phyloP scores from a whole-genome alignment of 2,329 filamentous ascomycete genomes.

The Leptographium procerum region DNA sequence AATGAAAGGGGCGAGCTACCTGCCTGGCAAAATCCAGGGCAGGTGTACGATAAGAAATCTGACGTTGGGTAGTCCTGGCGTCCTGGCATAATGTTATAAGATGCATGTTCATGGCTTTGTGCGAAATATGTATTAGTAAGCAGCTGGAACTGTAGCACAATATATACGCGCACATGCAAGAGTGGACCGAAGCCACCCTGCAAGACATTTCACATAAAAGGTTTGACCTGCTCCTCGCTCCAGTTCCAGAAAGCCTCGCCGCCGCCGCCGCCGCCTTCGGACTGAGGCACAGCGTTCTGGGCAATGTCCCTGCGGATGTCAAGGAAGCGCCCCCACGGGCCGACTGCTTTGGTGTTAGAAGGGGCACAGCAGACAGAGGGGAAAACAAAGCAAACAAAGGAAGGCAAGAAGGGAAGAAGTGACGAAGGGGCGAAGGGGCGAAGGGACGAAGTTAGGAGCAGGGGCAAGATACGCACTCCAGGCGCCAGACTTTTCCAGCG shows the following conservation, averaged over 20 bases:
- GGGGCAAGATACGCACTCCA: slow-evolving; percentile 1
- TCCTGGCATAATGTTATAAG: background rate
- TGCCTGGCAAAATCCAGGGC: too few species aligned
- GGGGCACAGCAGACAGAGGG: too few species aligned
- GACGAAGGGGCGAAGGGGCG: too few species aligned
- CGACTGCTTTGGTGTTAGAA: background rate
- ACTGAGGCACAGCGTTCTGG: slow-evolving; percentile 1
- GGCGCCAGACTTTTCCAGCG: slow-evolving; percentile 15
- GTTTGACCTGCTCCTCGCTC: slow-evolving; percentile 9
- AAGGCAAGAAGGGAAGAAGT: too few species aligned
- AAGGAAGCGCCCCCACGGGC: slow-evolving; percentile 8
- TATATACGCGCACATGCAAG: background rate
- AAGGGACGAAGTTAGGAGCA: too few species aligned
- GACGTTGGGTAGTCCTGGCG: background rate
- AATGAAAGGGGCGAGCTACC: too few species aligned
- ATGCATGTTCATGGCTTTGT: background rate
- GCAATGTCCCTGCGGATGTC: background rate
- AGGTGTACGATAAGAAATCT: background rate
- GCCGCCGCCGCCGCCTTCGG: slow-evolving; percentile 9
- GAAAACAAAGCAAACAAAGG: background rate
- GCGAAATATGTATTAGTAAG: background rate
- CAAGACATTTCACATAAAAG: background rate
- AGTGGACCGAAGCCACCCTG: too few species aligned
- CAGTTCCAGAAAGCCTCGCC: slow-evolving; percentile 7
- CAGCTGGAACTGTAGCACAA: too few species aligned